Percentiles rank a stretch among this genome's conserved stretches.
phyloP scores from a whole-genome alignment of 192 early-diverging fungal genomes.

The Gonapodya sp. region DNA sequence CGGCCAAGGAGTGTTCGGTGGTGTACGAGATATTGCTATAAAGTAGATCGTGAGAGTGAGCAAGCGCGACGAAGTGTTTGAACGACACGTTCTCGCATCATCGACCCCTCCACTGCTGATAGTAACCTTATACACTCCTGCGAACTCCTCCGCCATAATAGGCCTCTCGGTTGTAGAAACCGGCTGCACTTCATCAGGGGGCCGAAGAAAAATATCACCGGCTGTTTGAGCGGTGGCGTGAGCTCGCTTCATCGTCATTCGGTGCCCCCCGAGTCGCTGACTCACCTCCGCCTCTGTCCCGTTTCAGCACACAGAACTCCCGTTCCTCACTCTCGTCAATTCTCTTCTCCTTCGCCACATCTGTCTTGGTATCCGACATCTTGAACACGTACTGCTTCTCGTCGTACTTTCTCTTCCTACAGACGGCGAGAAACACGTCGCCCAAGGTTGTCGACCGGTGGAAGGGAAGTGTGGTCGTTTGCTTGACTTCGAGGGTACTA shows the following conservation, averaged over 20 bases:
- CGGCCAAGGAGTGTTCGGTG: slow-evolving; percentile 80
- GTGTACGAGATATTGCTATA: slow-evolving; percentile 70
- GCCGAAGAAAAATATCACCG: slow-evolving; percentile 47
- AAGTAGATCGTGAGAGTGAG: no score
- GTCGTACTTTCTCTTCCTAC: slow-evolving; percentile 77
- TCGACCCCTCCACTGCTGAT: not conserved
- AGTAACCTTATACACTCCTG: slow-evolving; percentile 37
- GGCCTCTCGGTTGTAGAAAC: slow-evolving; percentile 14
- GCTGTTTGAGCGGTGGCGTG: slow-evolving; percentile 18
- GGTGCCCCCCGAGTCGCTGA: not conserved
- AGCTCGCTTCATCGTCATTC: slow-evolving; percentile 8
- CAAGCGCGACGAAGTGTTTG: no score
- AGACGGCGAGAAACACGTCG: slow-evolving; percentile 75
- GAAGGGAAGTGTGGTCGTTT: slow-evolving; percentile 81
- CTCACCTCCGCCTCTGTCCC: slow-evolving; percentile 43
- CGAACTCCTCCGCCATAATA: slow-evolving; percentile 34
- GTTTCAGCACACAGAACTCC: slow-evolving; percentile 67
- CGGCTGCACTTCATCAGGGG: slow-evolving; percentile 32
- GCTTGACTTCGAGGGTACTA: slow-evolving; percentile 69
- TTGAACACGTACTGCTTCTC: slow-evolving; percentile 77
- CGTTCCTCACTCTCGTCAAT: slow-evolving; percentile 53
- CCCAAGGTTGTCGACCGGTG: slow-evolving; percentile 59
- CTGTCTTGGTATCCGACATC: slow-evolving; percentile 63
- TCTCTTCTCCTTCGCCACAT: slow-evolving; percentile 68
- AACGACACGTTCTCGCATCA: no score